These are phyloP conservation scores for Grosmannia penicillata DNA, from an alignment of 2,329 filamentous ascomycete species.

Conservation along the genomic window DNA sequence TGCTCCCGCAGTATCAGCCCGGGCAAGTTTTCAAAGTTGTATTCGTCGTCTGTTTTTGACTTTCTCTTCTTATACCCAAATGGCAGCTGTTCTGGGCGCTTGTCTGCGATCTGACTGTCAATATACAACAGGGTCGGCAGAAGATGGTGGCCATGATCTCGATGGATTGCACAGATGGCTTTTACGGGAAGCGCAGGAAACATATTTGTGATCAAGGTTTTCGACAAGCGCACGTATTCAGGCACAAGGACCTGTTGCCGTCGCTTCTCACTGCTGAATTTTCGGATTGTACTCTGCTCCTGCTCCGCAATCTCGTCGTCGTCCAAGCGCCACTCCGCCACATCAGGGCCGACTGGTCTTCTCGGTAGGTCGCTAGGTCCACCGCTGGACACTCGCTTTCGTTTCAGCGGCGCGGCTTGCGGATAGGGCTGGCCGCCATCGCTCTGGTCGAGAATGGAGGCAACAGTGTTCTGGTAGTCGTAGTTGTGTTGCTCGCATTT, in stretches of 20 bases:
- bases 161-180: slow-evolving; percentile 13
- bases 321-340: too few relatives aligned
- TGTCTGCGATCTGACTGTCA: slow-evolving; percentile 13
- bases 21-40: slow-evolving; percentile 9
- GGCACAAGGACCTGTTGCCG: slow-evolving; percentile 4
- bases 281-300: slow-evolving; percentile 9
- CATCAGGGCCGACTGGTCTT: background rate
- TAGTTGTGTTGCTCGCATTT: slow-evolving; percentile 15
- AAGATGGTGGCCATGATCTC: slow-evolving; percentile 14
- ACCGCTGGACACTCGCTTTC: slow-evolving; percentile 19
- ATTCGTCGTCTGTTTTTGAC: slow-evolving; percentile 10
- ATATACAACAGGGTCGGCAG: slow-evolving; percentile 21
- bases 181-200: slow-evolving; percentile 18
- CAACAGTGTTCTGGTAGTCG: slow-evolving; percentile 18
- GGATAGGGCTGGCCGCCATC: slow-evolving; percentile 25
- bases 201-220: slow-evolving; percentile 18
- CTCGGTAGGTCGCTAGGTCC: too few relatives aligned
- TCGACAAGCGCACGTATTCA: slow-evolving; percentile 10
- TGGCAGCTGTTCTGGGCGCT: slow-evolving; percentile 7
- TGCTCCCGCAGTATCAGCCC: slow-evolving; percentile 7
- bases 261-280: slow-evolving; percentile 12
- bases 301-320: slow-evolving; percentile 10
- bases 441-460: slow-evolving; percentile 22
- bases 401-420: slow-evolving; percentile 19
- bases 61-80: slow-evolving; percentile 17